A percentile compares a stretch with the other conserved stretches of the same genome.
phyloP scores from a whole-genome alignment of 2,329 filamentous ascomycete species.

The Botrytis fragariae region DNA sequence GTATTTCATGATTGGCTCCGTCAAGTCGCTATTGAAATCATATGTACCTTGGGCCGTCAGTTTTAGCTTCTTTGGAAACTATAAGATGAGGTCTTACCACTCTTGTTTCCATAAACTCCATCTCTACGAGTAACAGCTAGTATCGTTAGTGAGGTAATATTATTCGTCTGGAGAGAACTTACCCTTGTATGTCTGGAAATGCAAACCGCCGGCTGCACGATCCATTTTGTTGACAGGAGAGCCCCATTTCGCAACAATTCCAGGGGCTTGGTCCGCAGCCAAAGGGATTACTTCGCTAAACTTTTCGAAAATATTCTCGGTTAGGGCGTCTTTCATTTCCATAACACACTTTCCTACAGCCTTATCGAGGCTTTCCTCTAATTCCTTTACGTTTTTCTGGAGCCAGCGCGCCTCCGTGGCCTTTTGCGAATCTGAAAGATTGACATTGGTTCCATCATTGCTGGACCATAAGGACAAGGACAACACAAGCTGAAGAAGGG shows the following conservation, averaged over 20 bases:
- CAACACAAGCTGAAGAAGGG: constrained; percentile 49
- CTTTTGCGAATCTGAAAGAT: constrained; percentile 43
- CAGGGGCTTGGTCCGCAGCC: constrained; percentile 41
- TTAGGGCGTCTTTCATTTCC: constrained; percentile 43
- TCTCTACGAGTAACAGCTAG: constrained; percentile 50
- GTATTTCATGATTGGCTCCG: constrained; percentile 29
- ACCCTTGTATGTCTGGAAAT: constrained; percentile 52
- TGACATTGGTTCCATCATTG: constrained; percentile 43
- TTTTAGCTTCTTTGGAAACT: background rate
- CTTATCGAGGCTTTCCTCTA: constrained; percentile 44
- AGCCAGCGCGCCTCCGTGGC: constrained; percentile 42
- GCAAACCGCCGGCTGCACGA: constrained; percentile 46
- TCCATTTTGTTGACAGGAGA: constrained; percentile 38
- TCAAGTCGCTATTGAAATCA: constrained; percentile 14
- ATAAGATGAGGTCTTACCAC: constrained; percentile 24
- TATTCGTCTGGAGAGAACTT: background rate
- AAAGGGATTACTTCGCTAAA: constrained; percentile 42
- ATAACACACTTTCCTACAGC: constrained; percentile 42
- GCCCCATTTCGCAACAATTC: constrained; percentile 43
- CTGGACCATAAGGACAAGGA: constrained; percentile 52
- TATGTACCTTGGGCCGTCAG: background rate
- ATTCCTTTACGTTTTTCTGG: constrained; percentile 40
- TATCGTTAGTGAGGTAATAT: background rate
- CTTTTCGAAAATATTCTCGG: constrained; percentile 47
- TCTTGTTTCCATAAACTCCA: constrained; percentile 47